phyloP scores from a whole-genome alignment of 2,329 filamentous ascomycete genomes.

The Alternaria sp. region DNA sequence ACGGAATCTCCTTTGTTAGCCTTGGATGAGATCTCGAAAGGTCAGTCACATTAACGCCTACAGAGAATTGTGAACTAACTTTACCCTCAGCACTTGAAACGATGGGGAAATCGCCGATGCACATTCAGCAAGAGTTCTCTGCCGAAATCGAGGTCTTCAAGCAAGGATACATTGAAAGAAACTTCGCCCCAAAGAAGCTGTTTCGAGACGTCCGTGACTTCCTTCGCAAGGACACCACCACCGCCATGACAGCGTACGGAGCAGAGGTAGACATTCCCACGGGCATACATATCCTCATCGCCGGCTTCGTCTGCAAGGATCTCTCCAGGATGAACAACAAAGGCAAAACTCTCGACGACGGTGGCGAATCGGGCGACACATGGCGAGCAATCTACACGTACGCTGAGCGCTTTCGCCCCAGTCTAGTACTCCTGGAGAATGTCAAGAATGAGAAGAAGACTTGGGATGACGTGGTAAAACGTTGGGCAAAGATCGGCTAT shows the following conservation, averaged over 20 bases:
- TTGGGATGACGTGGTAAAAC: constrained; percentile 60
- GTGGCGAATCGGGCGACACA: constrained; percentile 70
- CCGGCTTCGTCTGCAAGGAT: constrained; percentile 78
- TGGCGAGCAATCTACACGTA: constrained; percentile 68
- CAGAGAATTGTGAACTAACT: background rate
- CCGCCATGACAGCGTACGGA: constrained; percentile 69
- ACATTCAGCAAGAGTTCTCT: constrained; percentile 52
- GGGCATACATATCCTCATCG: constrained; percentile 69
- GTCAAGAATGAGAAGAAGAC: constrained; percentile 60
- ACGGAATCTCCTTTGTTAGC: constrained; percentile 77
- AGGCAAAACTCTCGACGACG: constrained; percentile 58
- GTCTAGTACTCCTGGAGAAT: constrained; percentile 75
- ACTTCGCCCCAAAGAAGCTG: constrained; percentile 51
- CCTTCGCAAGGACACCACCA: constrained; percentile 57
- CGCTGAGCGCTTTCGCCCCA: constrained; percentile 61
- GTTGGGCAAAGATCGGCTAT: constrained; percentile 63
- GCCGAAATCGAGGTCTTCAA: constrained; percentile 56
- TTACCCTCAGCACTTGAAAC: constrained; percentile 17
- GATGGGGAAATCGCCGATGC: constrained; percentile 14
- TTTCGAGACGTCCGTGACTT: constrained; percentile 56
- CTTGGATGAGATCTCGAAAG: constrained; percentile 59
- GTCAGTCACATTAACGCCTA: background rate
- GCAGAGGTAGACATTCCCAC: constrained; percentile 62
- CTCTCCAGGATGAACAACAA: constrained; percentile 70
- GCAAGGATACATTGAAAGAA: constrained; percentile 56